phyloP scores from a whole-genome alignment of 768 basidiomycete species.

The Trametes coccinea region DNA sequence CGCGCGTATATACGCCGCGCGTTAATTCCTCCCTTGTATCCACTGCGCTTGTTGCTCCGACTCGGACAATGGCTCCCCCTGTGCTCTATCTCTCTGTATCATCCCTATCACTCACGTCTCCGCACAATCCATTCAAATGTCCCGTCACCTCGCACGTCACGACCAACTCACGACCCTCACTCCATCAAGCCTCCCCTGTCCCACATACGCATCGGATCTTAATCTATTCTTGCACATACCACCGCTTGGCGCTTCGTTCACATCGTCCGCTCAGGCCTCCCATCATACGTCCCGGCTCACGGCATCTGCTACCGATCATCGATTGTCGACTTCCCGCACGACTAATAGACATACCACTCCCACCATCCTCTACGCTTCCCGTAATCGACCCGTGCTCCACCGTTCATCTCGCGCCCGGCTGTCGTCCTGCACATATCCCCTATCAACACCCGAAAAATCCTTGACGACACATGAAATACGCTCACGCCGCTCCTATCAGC shows the following conservation, averaged over 20 bases:
- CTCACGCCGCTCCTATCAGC: neutral
- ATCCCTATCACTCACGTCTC: slow-evolving; percentile 8
- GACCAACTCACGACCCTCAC: slow-evolving; percentile 25
- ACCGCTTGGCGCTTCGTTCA: neutral
- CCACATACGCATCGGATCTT: slow-evolving; percentile 11
- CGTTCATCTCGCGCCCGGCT: neutral
- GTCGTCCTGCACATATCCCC: slow-evolving; percentile 8
- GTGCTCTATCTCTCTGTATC: slow-evolving; percentile 22
- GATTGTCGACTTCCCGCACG: slow-evolving; percentile 1
- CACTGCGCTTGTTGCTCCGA: slow-evolving; percentile 17
- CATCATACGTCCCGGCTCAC: neutral
- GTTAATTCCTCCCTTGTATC: slow-evolving; percentile 15
- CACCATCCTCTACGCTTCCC: neutral
- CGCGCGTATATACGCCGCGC: neutral
- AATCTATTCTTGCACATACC: slow-evolving; percentile 23
- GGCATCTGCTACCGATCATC: slow-evolving; percentile 2
- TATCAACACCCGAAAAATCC: neutral
- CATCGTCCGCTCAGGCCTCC: neutral
- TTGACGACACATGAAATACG: neutral
- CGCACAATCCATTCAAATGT: slow-evolving; percentile 8
- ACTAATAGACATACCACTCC: slow-evolving; percentile 5
- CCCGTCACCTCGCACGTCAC: slow-evolving; percentile 13
- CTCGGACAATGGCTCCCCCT: slow-evolving; percentile 10
- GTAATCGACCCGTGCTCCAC: neutral
- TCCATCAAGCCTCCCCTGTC: neutral